Evolutionary conservation across 1,284 basidiomycete genomes (phyloP), one percentile per base, ranked within the genome.

Genomic region (Moniliella sp.): DNA sequence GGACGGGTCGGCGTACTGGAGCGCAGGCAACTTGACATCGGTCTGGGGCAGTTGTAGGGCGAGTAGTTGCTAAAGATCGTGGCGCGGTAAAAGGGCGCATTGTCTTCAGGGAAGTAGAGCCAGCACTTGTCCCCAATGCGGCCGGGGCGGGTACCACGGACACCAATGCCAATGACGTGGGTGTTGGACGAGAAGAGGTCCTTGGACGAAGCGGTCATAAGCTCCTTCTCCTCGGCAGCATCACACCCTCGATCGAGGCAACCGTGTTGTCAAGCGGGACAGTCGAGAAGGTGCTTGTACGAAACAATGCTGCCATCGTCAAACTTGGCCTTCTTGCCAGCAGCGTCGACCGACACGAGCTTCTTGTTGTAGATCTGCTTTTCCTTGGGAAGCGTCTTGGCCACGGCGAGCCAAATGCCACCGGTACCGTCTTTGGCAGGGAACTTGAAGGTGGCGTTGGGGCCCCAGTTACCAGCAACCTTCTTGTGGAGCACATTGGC

Each of bases 21-120:
- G 37, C 9, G 66, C 67, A 25, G 61, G 58, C 15, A 68, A 60
- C 49, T 61, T 57, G 33, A 48, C 51, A 18, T 59, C 52, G 15
- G 45, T 42, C 34, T 58, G 43, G 2, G 67, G 36, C 62, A 62
- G 55, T 69, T 67, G 61, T 63, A 58, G 21, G 65, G 65, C 21
- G 65, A 66, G 55, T 69, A 69, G 61, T 68, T 68, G 40, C 65
- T 66, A 49, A 69, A 69, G 50, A 69, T 65, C 35, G 67, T 69
- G 11, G 65, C 66, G 27, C 67, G 64, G 60, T 69, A 69, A 60
- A 67, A 69, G 25, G 67, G 67, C 27, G 63, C 63, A 57, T 67
- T 58, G 41, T 64, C 61, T 43, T 67, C 66, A 25, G 65, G 65
- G 57, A 62, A 63, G 57, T 62, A 63, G 34, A 63, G 55, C 62